phyloP scores from a whole-genome alignment of 257 asterid genomes.

The Solanum chmielewskii region DNA sequence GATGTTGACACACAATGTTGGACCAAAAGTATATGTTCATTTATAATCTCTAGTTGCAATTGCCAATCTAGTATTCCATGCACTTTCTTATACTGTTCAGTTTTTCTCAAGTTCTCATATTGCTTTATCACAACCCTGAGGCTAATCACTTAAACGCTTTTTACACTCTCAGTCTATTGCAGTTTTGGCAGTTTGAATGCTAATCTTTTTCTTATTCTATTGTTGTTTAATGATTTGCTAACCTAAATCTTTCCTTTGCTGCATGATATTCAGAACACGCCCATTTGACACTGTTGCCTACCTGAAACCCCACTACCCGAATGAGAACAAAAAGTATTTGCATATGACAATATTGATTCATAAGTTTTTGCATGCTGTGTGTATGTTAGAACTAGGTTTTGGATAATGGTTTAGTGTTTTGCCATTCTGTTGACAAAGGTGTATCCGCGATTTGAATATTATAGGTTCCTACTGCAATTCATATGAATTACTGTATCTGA shows the following conservation, averaged over 20 bases:
- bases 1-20: not conserved
- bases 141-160: not conserved
- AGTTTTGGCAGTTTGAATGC: not conserved
- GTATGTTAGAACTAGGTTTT: not conserved
- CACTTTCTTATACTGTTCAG: not conserved
- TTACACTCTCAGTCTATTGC: not conserved
- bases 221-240: not conserved
- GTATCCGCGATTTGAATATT: not conserved
- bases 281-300: not conserved
- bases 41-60: not conserved
- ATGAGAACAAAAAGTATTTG: not conserved
- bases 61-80: not conserved
- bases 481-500: not conserved
- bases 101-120: not conserved
- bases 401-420: not conserved
- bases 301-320: not conserved
- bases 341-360: not conserved
- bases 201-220: not conserved
- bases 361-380: not conserved
- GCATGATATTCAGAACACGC: not conserved
- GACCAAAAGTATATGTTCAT: not conserved
- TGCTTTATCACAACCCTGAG: not conserved
- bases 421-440: not conserved
- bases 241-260: not conserved
- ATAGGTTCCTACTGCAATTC: not conserved